phyloP scores from a whole-genome alignment of 2,329 filamentous ascomycete species.

The Fusarium nelsonii region DNA sequence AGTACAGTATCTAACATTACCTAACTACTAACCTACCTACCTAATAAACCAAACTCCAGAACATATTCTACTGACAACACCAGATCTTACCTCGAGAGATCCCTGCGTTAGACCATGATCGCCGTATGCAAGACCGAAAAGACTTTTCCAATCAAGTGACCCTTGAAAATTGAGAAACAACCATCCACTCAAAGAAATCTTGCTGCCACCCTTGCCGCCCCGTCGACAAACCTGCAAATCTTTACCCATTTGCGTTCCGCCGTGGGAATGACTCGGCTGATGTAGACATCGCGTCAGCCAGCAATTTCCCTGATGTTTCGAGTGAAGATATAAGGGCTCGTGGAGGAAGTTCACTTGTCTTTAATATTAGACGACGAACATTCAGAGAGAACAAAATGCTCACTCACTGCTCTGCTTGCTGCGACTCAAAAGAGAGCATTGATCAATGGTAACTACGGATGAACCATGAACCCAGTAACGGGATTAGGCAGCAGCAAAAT shows the following conservation, averaged over 20 bases:
- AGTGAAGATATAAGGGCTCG: background rate
- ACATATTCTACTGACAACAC: background rate
- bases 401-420: background rate
- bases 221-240: conserved; percentile 13
- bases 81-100: background rate
- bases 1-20: background rate
- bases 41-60: background rate
- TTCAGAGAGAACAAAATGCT: background rate
- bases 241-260: conserved; percentile 13
- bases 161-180: background rate
- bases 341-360: background rate
- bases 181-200: background rate
- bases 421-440: background rate
- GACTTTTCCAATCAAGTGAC: background rate
- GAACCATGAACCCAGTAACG: conserved; percentile 11
- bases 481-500: conserved; percentile 40
- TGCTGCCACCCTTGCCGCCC: background rate
- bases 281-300: background rate
- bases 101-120: conserved; percentile 20
- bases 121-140: background rate
- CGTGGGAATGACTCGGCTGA: background rate
- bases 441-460: background rate
- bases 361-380: background rate
- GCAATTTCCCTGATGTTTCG: background rate
- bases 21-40: background rate